Conservation (phyloP, 805 yeast genomes). For the Starmerella cellae region DNA sequence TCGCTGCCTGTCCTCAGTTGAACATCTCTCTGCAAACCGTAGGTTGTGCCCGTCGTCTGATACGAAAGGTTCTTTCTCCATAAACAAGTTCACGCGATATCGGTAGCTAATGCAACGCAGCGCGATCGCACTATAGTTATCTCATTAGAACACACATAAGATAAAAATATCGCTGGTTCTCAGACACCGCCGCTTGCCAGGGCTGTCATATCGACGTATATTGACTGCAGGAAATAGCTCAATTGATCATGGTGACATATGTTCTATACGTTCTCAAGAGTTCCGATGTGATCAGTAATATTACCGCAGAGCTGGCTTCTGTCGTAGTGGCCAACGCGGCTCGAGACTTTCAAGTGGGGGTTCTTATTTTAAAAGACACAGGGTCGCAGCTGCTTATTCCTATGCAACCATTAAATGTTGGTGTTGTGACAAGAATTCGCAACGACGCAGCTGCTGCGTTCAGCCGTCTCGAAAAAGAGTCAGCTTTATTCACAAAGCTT, state of each 20-base stretch:
- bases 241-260: neutral
- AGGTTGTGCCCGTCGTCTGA: no score
- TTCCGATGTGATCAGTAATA: neutral
- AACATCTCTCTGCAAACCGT: no score
- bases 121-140: no score
- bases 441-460: neutral
- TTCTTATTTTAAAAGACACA: neutral
- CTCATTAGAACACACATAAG: no score
- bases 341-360: neutral
- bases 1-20: no score
- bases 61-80: no score
- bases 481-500: neutral
- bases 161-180: no score
- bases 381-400: neutral
- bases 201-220: no score
- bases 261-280: slow-evolving; percentile 3
- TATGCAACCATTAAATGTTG: neutral
- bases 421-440: neutral
- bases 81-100: no score
- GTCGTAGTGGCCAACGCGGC: slow-evolving; percentile 4
- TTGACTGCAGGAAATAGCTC: no score
- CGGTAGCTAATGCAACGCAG: no score
- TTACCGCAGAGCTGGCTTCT: slow-evolving; percentile 6
- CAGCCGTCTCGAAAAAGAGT: neutral
- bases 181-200: no score